Conservation (phyloP, 148 eudicot genomes). For the Arctostaphylos glauca region DNA sequence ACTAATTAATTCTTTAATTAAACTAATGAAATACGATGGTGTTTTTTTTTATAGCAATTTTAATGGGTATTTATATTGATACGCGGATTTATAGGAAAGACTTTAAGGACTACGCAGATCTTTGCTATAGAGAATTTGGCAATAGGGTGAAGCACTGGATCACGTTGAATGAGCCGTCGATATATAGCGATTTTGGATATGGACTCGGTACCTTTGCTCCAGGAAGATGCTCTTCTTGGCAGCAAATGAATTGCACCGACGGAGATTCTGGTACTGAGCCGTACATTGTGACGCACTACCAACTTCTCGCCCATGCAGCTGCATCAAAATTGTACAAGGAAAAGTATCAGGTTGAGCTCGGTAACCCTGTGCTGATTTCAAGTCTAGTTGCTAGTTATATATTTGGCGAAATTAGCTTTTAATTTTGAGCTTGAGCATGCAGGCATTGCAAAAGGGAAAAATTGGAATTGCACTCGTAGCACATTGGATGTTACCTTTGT, state of each 20-base stretch:
- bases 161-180: conserved; percentile 55
- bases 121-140: conserved; percentile 50
- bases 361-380: not conserved
- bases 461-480: conserved; percentile 49
- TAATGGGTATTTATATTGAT: too few species aligned
- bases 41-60: too few species aligned
- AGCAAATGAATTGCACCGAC: conserved; percentile 18
- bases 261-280: conserved; percentile 44
- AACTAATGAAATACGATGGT: too few species aligned
- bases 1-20: too few species aligned
- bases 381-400: too few species aligned
- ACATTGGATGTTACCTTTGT: conserved; percentile 44
- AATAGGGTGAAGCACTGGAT: conserved; percentile 56
- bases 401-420: too few species aligned
- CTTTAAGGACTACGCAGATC: conserved; percentile 41
- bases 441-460: conserved; percentile 48
- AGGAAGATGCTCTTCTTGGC: conserved; percentile 34
- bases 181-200: conserved; percentile 18
- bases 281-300: conserved; percentile 42
- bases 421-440: not conserved
- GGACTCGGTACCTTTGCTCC: conserved; percentile 31
- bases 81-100: conserved; percentile 41
- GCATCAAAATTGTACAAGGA: conserved; percentile 39
- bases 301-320: conserved; percentile 54
- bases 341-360: conserved; percentile 39